These are phyloP conservation scores for Microcos paniculata DNA, from an alignment of 345 rosid genomes.

Conservation along the genomic window DNA sequence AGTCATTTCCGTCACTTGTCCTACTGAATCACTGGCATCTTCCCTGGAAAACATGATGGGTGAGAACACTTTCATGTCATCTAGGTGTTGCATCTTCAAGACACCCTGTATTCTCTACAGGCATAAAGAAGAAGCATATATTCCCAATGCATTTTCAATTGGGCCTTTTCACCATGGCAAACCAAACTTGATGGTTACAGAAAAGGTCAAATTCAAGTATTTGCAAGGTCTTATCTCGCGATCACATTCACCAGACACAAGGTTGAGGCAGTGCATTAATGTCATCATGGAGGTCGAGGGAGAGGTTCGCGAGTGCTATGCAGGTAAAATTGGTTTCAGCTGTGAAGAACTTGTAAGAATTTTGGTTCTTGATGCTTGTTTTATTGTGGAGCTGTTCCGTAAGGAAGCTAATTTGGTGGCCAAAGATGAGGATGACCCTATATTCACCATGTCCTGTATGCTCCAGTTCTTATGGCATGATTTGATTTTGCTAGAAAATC, in stretches of 20 bases:
- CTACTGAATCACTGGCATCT: neutral
- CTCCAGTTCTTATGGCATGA: constrained; percentile 25
- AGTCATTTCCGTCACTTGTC: neutral
- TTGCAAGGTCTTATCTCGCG: constrained; percentile 10
- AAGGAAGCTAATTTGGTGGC: neutral
- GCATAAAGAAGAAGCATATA: constrained; percentile 21
- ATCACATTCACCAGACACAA: neutral
- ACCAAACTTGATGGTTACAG: neutral
- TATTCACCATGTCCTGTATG: constrained; percentile 27
- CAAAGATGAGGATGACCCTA: constrained; percentile 20
- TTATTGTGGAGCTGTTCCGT: constrained; percentile 24
- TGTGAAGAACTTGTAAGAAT: constrained; percentile 14
- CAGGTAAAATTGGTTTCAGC: neutral
- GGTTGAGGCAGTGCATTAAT: neutral
- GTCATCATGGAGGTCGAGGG: constrained; percentile 1
- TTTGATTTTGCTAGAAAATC: constrained; percentile 27
- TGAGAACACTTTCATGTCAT: neutral
- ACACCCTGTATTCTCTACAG: constrained; percentile 17
- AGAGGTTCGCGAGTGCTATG: constrained; percentile 22
- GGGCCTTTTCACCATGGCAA: constrained; percentile 25
- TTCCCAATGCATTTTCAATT: constrained; percentile 25
- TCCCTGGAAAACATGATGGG: constrained; percentile 12
- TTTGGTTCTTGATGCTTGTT: constrained; percentile 36
- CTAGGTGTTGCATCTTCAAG: constrained; percentile 20
- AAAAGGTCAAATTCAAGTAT: constrained; percentile 21